Conservation (phyloP, 805 yeast species). For the Priceomyces fermenticarens region DNA sequence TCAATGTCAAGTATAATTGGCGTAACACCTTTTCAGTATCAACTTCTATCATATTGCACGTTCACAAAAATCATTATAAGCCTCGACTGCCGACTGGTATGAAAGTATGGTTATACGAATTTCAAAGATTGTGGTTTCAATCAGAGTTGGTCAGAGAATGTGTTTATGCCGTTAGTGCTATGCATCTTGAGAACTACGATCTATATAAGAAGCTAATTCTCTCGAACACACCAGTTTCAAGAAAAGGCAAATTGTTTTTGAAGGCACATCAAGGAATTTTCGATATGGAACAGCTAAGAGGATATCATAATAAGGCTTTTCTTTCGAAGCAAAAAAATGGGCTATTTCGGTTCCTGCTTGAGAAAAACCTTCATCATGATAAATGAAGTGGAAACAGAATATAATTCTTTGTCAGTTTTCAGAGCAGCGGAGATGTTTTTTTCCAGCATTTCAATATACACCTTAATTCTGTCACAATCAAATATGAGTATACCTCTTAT, state of each 20-base stretch:
- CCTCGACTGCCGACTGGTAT: not conserved
- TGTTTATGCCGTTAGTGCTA: slow-evolving; percentile 16
- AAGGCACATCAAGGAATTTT: not conserved
- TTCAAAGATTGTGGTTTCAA: slow-evolving; percentile 16
- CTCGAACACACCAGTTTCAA: not conserved
- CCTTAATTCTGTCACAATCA: too few species aligned
- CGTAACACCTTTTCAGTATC: slow-evolving; percentile 16
- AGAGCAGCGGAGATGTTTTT: slow-evolving; percentile 15
- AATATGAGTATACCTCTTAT: too few species aligned
- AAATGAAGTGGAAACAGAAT: too few species aligned
- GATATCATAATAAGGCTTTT: not conserved
- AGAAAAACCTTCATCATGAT: slow-evolving; percentile 9
- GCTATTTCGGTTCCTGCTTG: slow-evolving; percentile 20
- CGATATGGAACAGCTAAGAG: not conserved
- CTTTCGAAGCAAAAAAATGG: slow-evolving; percentile 17
- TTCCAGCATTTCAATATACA: too few species aligned
- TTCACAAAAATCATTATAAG: slow-evolving; percentile 7
- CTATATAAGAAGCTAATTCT: slow-evolving; percentile 4
- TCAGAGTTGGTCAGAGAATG: slow-evolving; percentile 16
- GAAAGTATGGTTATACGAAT: slow-evolving; percentile 12
- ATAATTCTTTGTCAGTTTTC: too few species aligned
- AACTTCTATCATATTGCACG: slow-evolving; percentile 16
- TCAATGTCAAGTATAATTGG: slow-evolving; percentile 11
- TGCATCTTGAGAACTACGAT: slow-evolving; percentile 16
- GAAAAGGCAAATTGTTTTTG: not conserved